These are phyloP conservation scores for Cryptococcus sp. DNA, from an alignment of 1,284 basidiomycete genomes.

Conservation along the genomic window DNA sequence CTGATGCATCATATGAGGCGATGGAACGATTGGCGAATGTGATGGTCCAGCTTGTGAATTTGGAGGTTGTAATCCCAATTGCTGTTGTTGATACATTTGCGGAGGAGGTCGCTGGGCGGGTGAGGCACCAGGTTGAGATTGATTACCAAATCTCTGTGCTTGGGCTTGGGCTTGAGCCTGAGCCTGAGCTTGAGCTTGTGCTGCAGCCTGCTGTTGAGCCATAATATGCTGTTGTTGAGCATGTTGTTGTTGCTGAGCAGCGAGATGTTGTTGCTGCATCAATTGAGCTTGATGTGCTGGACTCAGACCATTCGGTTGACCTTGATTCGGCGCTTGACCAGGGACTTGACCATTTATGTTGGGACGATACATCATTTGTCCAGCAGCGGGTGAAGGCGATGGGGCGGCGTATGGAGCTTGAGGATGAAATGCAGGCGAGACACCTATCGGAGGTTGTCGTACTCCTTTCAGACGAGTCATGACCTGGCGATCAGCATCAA, in stretches of 20 bases:
- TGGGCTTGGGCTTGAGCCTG: constrained; percentile 14
- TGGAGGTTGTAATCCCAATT: constrained; percentile 22
- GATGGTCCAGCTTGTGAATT: constrained; percentile 16
- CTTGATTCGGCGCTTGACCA: constrained; percentile 13
- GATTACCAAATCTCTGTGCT: constrained; percentile 10
- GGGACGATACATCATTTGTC: constrained; percentile 3
- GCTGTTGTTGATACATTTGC: constrained; percentile 18
- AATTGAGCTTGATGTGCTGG: constrained; percentile 21
- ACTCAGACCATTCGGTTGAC: constrained; percentile 11
- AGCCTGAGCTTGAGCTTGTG: constrained; percentile 14
- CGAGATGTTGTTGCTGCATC: constrained; percentile 16
- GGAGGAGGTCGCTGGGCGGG: constrained; percentile 25
- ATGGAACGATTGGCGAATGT: constrained; percentile 29
- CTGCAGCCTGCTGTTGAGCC: constrained; percentile 8
- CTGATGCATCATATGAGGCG: constrained; percentile 28
- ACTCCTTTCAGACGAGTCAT: constrained; percentile 33
- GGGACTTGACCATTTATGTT: constrained; percentile 11
- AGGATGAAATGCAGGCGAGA: constrained; percentile 14
- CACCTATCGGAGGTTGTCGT: constrained; percentile 24
- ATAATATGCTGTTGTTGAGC: constrained; percentile 6
- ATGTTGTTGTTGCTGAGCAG: constrained; percentile 13
- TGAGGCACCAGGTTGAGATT: constrained; percentile 18
- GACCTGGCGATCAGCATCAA: constrained; percentile 17
- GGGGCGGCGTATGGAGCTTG: constrained; percentile 8
- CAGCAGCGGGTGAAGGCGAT: not conserved